Evolutionary conservation across 495 filamentous ascomycete species (phyloP).

Genomic region (Podospora comata): DNA sequence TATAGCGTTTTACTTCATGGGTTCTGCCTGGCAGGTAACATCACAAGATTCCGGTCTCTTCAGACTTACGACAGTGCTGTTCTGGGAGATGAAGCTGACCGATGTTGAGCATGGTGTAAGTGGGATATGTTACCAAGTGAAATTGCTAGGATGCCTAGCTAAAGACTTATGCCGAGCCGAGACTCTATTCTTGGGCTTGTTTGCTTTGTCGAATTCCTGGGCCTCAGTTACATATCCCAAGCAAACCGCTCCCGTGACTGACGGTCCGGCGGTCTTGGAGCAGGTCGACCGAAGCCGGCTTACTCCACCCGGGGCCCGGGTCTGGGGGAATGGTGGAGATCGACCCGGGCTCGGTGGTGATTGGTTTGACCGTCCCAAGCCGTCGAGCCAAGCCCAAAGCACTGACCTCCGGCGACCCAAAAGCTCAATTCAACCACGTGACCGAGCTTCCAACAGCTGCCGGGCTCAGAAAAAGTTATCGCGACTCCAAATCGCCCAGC

Average conservation of each 20-base stretch:
- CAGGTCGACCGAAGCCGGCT: not conserved
- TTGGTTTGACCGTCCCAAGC: not conserved
- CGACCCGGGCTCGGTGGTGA: slow-evolving; percentile 2
- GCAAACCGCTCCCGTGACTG: not conserved
- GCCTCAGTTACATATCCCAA: not conserved
- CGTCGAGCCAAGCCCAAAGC: not conserved
- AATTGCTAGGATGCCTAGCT: not conserved
- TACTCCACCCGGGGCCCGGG: slow-evolving; percentile 5
- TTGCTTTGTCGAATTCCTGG: not conserved
- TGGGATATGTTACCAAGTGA: not conserved
- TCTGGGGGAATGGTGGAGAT: slow-evolving; percentile 10
- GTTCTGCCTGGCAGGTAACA: not conserved
- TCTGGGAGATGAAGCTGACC: not conserved
- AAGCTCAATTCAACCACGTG: slow-evolving; percentile 12
- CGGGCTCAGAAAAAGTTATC: slow-evolving; percentile 20
- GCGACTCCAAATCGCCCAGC: slow-evolving; percentile 15
- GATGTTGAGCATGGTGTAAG: not conserved
- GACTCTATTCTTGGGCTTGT: not conserved
- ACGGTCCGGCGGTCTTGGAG: not conserved
- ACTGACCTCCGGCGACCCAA: not conserved
- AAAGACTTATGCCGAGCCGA: not conserved
- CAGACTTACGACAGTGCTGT: not conserved
- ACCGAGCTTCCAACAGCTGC: slow-evolving; percentile 7
- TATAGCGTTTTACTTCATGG: not conserved
- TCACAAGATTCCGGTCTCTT: not conserved